A percentile compares a stretch with the other conserved stretches of the same genome.
These are phyloP conservation scores for Digitaria exilis DNA, from an alignment of 202 grass and related monocot genomes.

Conservation along the genomic window DNA sequence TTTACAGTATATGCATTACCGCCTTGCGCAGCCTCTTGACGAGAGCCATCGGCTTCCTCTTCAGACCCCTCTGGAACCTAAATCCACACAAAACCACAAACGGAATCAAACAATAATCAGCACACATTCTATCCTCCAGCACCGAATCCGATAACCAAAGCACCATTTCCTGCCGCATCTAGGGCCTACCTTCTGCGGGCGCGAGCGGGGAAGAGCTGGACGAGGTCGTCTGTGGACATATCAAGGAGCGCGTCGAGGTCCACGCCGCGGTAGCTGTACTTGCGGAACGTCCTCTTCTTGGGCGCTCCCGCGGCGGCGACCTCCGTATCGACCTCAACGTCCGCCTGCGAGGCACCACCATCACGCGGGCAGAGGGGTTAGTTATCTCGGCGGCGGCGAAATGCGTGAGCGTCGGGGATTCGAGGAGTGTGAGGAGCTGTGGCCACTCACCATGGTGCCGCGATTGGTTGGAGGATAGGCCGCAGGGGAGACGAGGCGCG, in stretches of 20 bases:
- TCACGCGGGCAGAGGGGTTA: neutral
- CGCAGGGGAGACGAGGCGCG: neutral
- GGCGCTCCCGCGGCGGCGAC: conserved; percentile 55
- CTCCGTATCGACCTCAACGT: conserved; percentile 62
- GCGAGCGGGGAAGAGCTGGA: conserved; percentile 83
- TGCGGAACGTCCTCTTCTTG: conserved; percentile 98
- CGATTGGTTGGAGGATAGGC: neutral
- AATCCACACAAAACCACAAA: neutral
- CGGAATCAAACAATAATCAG: neutral
- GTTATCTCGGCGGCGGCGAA: neutral
- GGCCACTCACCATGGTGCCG: conserved; percentile 35
- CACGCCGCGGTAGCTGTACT: conserved; percentile 91
- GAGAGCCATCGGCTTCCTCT: conserved; percentile 66
- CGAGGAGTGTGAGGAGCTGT: neutral
- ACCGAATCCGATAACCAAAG: neutral
- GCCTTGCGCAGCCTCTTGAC: conserved; percentile 73
- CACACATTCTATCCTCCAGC: neutral
- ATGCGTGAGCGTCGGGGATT: neutral
- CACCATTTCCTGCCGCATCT: neutral
- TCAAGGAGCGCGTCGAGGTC: conserved; percentile 94
- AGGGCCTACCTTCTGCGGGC: conserved; percentile 71
- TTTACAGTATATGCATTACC: conserved; percentile 38
- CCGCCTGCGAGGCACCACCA: conserved; percentile 53
- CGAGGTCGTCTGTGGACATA: conserved; percentile 96
- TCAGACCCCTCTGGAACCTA: conserved; percentile 70